phyloP scores from a whole-genome alignment of 1,284 basidiomycete genomes.

The Cutaneotrichosporon spelunceum region DNA sequence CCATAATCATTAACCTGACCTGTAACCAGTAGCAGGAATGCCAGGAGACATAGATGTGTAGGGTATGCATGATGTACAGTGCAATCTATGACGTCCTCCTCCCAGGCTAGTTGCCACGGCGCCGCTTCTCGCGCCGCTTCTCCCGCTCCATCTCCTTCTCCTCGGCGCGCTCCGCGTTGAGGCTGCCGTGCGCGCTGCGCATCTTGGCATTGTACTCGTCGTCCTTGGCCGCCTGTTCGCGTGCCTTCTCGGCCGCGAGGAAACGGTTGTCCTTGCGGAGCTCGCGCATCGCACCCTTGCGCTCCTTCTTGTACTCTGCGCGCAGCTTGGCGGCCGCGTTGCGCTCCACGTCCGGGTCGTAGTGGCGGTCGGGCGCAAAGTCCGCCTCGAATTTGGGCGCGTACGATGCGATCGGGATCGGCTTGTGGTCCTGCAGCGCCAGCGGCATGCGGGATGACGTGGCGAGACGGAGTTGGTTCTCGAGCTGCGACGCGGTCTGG shows the following conservation, averaged over 20 bases:
- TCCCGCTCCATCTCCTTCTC: constrained; percentile 81
- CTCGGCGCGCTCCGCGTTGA: constrained; percentile 89
- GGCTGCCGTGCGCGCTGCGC: constrained; percentile 74
- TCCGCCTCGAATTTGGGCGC: constrained; percentile 89
- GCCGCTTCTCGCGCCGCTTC: constrained; percentile 70
- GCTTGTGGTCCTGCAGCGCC: constrained; percentile 87
- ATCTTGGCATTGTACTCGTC: constrained; percentile 69
- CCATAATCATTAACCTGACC: neutral
- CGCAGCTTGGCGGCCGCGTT: constrained; percentile 83
- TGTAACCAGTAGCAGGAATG: neutral
- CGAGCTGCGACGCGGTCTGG: constrained; percentile 55
- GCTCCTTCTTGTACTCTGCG: constrained; percentile 88
- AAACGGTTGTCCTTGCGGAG: constrained; percentile 92
- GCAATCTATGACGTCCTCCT: neutral
- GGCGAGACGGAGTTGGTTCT: constrained; percentile 70
- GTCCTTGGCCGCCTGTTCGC: constrained; percentile 81
- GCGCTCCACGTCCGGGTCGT: constrained; percentile 90
- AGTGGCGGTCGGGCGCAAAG: constrained; percentile 65
- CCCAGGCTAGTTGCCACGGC: constrained; percentile 35
- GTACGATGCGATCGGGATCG: constrained; percentile 89
- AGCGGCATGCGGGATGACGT: constrained; percentile 72
- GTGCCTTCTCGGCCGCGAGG: constrained; percentile 80
- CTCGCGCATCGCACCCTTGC: constrained; percentile 94
- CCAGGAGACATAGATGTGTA: constrained; percentile 2
- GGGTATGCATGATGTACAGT: neutral